Percentiles rank a stretch among this genome's conserved stretches.
phyloP scores from a whole-genome alignment of 805 yeast species.

The Kazachstania viticola region DNA sequence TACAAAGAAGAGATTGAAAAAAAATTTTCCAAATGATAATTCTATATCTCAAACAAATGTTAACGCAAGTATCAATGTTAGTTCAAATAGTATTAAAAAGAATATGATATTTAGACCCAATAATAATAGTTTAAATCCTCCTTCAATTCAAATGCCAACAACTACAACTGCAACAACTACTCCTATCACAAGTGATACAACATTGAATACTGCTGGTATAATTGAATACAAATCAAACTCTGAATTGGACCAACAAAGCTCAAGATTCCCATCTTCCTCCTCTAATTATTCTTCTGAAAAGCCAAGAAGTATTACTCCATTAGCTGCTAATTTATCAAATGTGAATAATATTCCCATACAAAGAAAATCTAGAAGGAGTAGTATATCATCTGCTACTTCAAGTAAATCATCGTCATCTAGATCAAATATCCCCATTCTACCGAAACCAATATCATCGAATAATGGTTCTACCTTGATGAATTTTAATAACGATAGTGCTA shows the following conservation, averaged over 20 bases:
- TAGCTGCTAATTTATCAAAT: not conserved
- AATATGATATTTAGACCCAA: not conserved
- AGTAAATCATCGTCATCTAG: slow-evolving; percentile 23
- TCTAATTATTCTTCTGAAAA: no score
- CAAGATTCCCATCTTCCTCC: no score
- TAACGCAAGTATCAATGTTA: not conserved
- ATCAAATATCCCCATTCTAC: slow-evolving; percentile 26
- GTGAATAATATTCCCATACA: not conserved
- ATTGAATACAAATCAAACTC: not conserved
- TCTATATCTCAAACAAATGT: not conserved
- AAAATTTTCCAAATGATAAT: slow-evolving; percentile 5
- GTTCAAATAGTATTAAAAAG: no score
- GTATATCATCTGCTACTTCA: slow-evolving; percentile 23
- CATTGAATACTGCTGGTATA: not conserved
- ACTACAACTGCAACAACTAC: slow-evolving; percentile 7
- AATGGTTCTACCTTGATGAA: not conserved
- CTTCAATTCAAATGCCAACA: slow-evolving; percentile 6
- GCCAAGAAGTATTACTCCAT: no score
- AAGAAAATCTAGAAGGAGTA: slow-evolving; percentile 19
- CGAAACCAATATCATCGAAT: slow-evolving; percentile 20
- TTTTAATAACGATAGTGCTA: slow-evolving; percentile 12
- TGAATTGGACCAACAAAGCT: not conserved
- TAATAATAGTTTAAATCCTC: slow-evolving; percentile 5
- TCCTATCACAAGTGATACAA: slow-evolving; percentile 1
- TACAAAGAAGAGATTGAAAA: slow-evolving; percentile 45